Conservation (phyloP, 2,329 filamentous ascomycete species). For the Fusarium dimerum region DNA sequence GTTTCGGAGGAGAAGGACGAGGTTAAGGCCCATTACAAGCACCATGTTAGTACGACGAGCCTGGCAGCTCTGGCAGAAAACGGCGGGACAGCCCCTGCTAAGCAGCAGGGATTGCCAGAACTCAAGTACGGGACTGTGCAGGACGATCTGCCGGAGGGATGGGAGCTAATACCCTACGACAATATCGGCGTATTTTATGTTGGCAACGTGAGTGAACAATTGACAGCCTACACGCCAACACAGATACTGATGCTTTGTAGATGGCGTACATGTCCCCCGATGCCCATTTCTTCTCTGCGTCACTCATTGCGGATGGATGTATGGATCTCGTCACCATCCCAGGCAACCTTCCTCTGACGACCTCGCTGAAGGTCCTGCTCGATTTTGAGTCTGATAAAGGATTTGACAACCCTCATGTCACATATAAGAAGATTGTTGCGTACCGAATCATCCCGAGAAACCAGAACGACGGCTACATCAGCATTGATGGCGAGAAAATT, state of each 20-base stretch:
- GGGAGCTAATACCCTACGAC: slow-evolving; percentile 72
- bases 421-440: slow-evolving; percentile 82
- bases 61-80: slow-evolving; percentile 25
- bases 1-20: slow-evolving; percentile 74
- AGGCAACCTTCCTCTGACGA: slow-evolving; percentile 69
- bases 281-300: slow-evolving; percentile 82
- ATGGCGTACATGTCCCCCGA: slow-evolving; percentile 91
- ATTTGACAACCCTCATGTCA: slow-evolving; percentile 77
- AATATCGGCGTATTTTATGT: slow-evolving; percentile 91
- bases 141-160: slow-evolving; percentile 74
- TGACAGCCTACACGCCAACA: neutral
- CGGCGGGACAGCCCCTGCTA: slow-evolving; percentile 25
- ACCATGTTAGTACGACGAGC: slow-evolving; percentile 41
- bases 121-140: slow-evolving; percentile 79
- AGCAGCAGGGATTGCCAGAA: slow-evolving; percentile 63
- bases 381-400: slow-evolving; percentile 72
- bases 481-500: slow-evolving; percentile 87
- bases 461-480: slow-evolving; percentile 78
- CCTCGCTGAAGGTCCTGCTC: slow-evolving; percentile 69
- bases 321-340: slow-evolving; percentile 83
- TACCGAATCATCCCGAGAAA: slow-evolving; percentile 81
- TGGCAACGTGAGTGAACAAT: slow-evolving; percentile 66
- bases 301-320: slow-evolving; percentile 79
- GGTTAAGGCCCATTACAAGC: slow-evolving; percentile 72
- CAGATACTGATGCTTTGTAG: slow-evolving; percentile 38